Evolutionary conservation across 805 yeast genomes (phyloP), one percentile per base, ranked within the genome.

Genomic region (Barnettozyma sucrosica): DNA sequence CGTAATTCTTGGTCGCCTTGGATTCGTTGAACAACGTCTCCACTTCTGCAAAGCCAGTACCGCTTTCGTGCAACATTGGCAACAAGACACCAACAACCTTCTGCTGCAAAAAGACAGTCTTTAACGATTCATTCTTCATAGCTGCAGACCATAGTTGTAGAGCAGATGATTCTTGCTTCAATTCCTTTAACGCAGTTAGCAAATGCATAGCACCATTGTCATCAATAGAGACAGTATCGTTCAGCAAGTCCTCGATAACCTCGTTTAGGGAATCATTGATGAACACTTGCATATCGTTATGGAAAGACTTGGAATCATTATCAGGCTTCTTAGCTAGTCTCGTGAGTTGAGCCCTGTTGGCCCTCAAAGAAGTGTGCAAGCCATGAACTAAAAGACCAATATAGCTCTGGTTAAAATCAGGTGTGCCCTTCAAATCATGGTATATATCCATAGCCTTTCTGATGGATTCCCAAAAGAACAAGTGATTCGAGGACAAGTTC

Each of bases 71-170:
- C 45, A 87, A 74, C 18, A 83, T 71, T 20, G 89, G 89, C 61
- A 85, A 72, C 25, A 85, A 74, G 9, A 79, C 77, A 41, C 89
- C 84, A 56, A 85, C 79, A 24, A 83, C 83, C 51, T 78, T 75
- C 58, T 84, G 85, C 38, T 76, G 73, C 49, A 84, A 70, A 64
- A 79, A 84, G 18, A 75, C 62, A 34, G 59, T 50, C 55, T 78
- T 66, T 41, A 67, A 62, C 5, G 59, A 53, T 4, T 68, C 65
- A 50, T 67, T 71, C 55, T 72, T 71, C 53, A 76, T 79, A 26
- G 83, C 83, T 18, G 74, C 65, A 56, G 82, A 85, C 93, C 93
- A 85, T 50, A 83, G 72, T 50, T 75, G 72, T 41, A 84, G 75
- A 44, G 86, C 82, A 63, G 85, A 89, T 45, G 76, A 72, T 41